phyloP scores from a whole-genome alignment of 2,329 filamentous ascomycete genomes.

The Fusarium stilboides region DNA sequence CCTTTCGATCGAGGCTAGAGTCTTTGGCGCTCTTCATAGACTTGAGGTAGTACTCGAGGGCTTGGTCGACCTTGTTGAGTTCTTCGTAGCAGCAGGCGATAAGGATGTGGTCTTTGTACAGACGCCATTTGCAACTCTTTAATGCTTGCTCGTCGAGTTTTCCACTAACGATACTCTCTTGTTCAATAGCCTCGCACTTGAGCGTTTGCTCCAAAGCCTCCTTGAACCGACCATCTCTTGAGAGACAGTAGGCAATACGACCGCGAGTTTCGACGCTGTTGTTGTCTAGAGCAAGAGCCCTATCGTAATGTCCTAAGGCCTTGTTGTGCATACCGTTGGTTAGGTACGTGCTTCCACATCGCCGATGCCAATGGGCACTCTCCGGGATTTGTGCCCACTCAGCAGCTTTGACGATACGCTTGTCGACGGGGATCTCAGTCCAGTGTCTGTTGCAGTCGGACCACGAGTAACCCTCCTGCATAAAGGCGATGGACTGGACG shows the following conservation, averaged over 20 bases:
- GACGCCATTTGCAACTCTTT: slow-evolving; percentile 55
- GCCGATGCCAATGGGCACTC: slow-evolving; percentile 57
- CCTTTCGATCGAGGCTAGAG: slow-evolving; percentile 47
- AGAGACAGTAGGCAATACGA: slow-evolving; percentile 60
- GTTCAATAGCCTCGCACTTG: slow-evolving; percentile 56
- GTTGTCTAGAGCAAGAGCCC: slow-evolving; percentile 55
- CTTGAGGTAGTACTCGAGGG: slow-evolving; percentile 56
- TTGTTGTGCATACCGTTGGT: slow-evolving; percentile 54
- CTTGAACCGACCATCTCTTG: slow-evolving; percentile 54
- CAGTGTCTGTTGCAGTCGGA: slow-evolving; percentile 56
- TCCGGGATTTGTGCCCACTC: slow-evolving; percentile 56
- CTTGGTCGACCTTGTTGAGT: slow-evolving; percentile 51
- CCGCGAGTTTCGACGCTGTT: slow-evolving; percentile 58
- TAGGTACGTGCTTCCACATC: slow-evolving; percentile 59
- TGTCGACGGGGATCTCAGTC: slow-evolving; percentile 54
- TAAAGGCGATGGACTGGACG: slow-evolving; percentile 59
- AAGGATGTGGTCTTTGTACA: slow-evolving; percentile 60
- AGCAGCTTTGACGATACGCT: slow-evolving; percentile 56
- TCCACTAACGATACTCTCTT: slow-evolving; percentile 49
- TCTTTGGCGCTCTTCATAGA: slow-evolving; percentile 53
- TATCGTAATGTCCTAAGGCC: slow-evolving; percentile 56
- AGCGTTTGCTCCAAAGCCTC: slow-evolving; percentile 56
- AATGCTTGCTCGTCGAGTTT: slow-evolving; percentile 46
- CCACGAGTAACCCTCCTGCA: slow-evolving; percentile 58
- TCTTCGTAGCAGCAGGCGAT: slow-evolving; percentile 57